Base-by-base conservation (phyloP, 1,284 basidiomycete genomes). In the Ceratobasidium papillatum region DNA sequence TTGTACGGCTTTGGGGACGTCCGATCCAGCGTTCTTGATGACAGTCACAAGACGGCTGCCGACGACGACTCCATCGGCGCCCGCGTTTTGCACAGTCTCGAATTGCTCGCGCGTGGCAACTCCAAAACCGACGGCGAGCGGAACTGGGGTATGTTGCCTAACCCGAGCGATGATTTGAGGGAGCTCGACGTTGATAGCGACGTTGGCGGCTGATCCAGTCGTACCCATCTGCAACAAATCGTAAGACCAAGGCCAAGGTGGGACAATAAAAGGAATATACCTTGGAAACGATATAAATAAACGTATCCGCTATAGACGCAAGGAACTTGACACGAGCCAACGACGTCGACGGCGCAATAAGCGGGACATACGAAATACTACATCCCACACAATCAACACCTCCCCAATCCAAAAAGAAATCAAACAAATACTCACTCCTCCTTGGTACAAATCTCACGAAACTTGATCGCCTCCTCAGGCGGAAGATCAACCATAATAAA, bases 401-500 rank as follows among this genome's bases (percentile, higher is more conserved):
- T 22, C 58, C 45, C 47, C 38, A 14, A 27, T 32, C 71, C 8
- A 47, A 47, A 30, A 61, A 45, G 0, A 17, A 52, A 1, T 22
- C 7, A 30, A 25, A 52, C 38, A 61, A 58, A 19, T 59, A 85
- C 91, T 79, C 80, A 96, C 96, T 88, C 89, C 51, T 90, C 86
- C 77, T 87, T 89, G 41, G 89, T 87, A 82, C 98, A 99, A 80
- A 95, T 94, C 78, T 91, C 88, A 61, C 96, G 88, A 87, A 99
- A 99, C 45, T 88, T 85, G 78, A 94, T 84, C 22, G 97, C 97
- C 84, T 99, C 98, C 84, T 99, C 96, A 4, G 98, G 97, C 25
- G 98, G 98, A 27, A 99, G 88, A 82, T 99, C 98, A 56, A 99
- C 96, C 82, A 99, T 89, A 80, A 99, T 97, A 82, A 96, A 99